Evolutionary conservation across 106 monocot genomes (phyloP), one percentile per base, ranked within the genome.

Genomic region (Gastrodia elata): DNA sequence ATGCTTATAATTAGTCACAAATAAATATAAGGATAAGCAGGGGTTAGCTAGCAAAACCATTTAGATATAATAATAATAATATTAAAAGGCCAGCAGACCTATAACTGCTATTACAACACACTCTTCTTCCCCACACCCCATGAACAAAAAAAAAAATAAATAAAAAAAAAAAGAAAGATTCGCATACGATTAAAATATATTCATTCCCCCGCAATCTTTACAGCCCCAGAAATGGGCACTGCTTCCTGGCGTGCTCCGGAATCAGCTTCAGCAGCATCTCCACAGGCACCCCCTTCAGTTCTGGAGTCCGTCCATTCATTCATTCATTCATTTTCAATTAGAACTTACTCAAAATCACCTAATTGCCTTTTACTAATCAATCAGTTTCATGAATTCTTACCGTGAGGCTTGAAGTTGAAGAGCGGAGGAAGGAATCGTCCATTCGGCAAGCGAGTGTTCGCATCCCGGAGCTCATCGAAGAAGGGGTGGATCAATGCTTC

Each of bases 231-330:
- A 88, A 84, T 10, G 88, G 67, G 48, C 88, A 88, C 41, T 88
- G 88, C 84, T 84, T 88, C 61, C 84, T 77, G 39, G 84, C 88
- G 49, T 88, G 88, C n/a, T 84, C 84, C 0, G 88, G 88, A 37
- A 88, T 77, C 16, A 88, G 42, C 74, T 88, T 88, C 49, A 69
- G 64, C 37, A 84, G 26, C 26, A 82, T 68, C 64, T 83, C 87
- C 68, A 67, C 28, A 2, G 87, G 83, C 30, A 87, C 74, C 27
- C 78, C 77, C 68, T 88, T 88, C 72, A 88, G 68, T 48, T 88
- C 88, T 88, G 88, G n/a, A n/a, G n/a, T n/a, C n/a, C n/a, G n/a
- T n/a, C n/a, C n/a, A n/a, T n/a, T n/a, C n/a, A n/a, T n/a, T n/a
- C n/a, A n/a, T 10, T 76, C 11, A 68, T 6, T 36, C 64, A 6